Percentiles rank a stretch among this genome's conserved stretches.
Evolutionary conservation across 2,329 filamentous ascomycete species (phyloP).

Genomic region (Penicillium italicum): DNA sequence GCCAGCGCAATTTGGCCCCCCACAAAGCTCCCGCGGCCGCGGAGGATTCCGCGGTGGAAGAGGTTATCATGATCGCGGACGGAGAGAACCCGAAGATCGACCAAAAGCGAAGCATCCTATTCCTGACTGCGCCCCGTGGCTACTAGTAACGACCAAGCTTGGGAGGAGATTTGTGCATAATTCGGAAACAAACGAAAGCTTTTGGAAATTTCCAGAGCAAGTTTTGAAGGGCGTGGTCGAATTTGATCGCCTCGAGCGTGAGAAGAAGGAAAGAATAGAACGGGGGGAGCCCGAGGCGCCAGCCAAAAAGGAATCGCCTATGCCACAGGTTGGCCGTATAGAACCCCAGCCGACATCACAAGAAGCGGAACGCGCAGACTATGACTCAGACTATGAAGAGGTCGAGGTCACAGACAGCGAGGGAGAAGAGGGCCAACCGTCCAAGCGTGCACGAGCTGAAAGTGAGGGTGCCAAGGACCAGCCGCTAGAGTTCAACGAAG

Average conservation of each 20-base stretch:
- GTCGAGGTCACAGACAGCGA: conserved; percentile 66
- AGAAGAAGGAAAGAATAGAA: conserved; percentile 58
- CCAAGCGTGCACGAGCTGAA: conserved; percentile 53
- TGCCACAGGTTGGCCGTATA: conserved; percentile 13
- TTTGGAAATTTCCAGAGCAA: conserved; percentile 90
- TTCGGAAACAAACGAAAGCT: conserved; percentile 76
- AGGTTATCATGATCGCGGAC: conserved; percentile 57
- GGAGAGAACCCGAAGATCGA: conserved; percentile 69
- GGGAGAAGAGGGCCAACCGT: conserved; percentile 49
- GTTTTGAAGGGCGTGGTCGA: conserved; percentile 70
- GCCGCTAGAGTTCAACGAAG: conserved; percentile 80
- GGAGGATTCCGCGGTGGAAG: conserved; percentile 50
- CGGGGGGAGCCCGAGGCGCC: conserved; percentile 25
- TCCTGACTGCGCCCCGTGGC: conserved; percentile 79
- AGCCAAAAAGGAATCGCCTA: conserved; percentile 15
- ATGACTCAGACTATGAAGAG: conserved; percentile 73
- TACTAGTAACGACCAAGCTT: conserved; percentile 88
- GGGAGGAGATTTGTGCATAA: conserved; percentile 90
- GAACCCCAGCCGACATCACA: conserved; percentile 29
- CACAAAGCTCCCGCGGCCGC: conserved; percentile 41
- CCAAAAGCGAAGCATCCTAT: conserved; percentile 77
- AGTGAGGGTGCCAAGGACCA: conserved; percentile 47
- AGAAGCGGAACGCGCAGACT: conserved; percentile 44
- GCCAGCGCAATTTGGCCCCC: conserved; percentile 12
- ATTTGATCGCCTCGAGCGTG: conserved; percentile 69